These are phyloP conservation scores for Vicia sativa DNA, from an alignment of 306 rosid genomes.

Conservation along the genomic window DNA sequence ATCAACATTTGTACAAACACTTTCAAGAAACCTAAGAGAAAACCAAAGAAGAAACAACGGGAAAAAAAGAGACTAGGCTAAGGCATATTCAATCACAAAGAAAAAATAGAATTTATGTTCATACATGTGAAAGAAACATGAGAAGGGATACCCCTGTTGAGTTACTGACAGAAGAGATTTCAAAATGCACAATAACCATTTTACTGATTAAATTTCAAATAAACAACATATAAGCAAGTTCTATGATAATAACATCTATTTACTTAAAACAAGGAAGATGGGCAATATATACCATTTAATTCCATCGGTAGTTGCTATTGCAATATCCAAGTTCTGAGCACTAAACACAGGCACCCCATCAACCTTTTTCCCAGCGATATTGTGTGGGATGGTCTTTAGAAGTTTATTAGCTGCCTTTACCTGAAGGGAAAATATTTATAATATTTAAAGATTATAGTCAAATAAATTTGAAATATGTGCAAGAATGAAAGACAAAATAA, in stretches of 20 bases:
- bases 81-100: conserved; percentile 11
- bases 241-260: conserved; percentile 14
- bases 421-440: conserved; percentile 46
- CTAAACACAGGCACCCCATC: conserved; percentile 98
- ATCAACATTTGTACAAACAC: conserved; percentile 3
- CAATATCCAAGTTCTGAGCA: conserved; percentile 93
- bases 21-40: conserved; percentile 11
- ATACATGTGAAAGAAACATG: conserved; percentile 33
- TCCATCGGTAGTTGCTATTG: conserved; percentile 88
- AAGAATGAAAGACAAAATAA: conserved; percentile 28
- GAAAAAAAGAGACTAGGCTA: conserved; percentile 14
- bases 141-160: conserved; percentile 20
- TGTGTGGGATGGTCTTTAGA: conserved; percentile 61
- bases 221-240: conserved; percentile 4
- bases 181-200: conserved; percentile 31
- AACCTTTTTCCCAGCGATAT: conserved; percentile 64
- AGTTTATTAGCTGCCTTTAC: conserved; percentile 93
- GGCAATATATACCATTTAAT: conserved; percentile 70
- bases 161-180: conserved; percentile 19
- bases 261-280: conserved; percentile 34
- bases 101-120: conserved; percentile 9
- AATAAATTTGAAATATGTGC: conserved; percentile 25
- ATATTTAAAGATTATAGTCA: conserved; percentile 18
- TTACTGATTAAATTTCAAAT: conserved; percentile 21
- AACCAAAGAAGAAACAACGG: background rate